Base-by-base conservation (phyloP, 345 rosid species). In the Acer negundo region DNA sequence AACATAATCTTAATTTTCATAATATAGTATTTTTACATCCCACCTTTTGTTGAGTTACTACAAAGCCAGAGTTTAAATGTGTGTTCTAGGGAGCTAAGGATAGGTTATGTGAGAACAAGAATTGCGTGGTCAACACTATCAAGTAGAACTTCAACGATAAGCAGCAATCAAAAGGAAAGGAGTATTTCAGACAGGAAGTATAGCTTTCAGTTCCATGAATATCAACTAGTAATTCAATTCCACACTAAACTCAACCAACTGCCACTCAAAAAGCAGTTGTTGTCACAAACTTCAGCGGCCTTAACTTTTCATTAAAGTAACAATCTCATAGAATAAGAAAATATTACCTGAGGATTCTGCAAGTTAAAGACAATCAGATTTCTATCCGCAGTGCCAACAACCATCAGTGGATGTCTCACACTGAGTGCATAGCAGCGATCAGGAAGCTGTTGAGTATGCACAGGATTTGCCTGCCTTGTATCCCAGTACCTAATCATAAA, bases 371-470 rank as follows among this genome's bases (percentile, higher is more conserved):
- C 87, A 67, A 94, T 82, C 56, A 97, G 81, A 84, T 97, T 94
- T 86, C 98, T 89, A 72, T 97, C 99, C 1, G 98, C 99, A 74
- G 99, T 94, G 47, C 92, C 99, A 47, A 94, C 98, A 82, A 97
- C 97, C 99, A 97, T 94, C 79, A 94, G 84, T 31, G 97, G 97
- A 84, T 97, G 80, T 69, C 87, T 93, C 76, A 94, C 98, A 5
- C 98, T 78, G 75, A 94, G 86, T 2, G 97, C 84, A 87, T 91
- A 92, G 75, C 97, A 93, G 73, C 98, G 94, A 31, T 97, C 99
- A 67, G 98, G 97, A 79, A 97, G 98, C 74, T 86, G 97, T 82
- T 94, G 99, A 51, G 92, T 91, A 80, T 94, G 98, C 74, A 88
- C 97, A 16, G 98, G 97, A 82, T 81, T 93, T 44, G 84, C 56